Base-by-base conservation (phyloP, 2,329 filamentous ascomycete species). In the Zasmidium cellare region DNA sequence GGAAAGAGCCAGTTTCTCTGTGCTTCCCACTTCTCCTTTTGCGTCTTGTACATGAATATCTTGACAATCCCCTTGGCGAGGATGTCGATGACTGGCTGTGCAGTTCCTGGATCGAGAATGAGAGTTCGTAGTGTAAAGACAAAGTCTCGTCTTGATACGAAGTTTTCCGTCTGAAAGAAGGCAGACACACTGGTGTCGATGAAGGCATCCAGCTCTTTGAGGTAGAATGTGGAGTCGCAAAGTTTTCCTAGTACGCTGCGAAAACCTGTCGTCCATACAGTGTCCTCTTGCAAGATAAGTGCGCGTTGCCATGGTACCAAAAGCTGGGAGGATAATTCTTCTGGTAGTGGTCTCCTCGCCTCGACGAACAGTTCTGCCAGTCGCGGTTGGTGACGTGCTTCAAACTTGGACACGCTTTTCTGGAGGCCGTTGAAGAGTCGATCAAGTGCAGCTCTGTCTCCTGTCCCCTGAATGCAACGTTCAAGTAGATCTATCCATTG, bases 1-100 rank as follows among this genome's bases (percentile, higher is more conserved):
- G 64, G 64, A 38, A 66, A 66, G 2, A 64, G 56, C 64, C 64
- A 63, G 28, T 66, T 63, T n/a, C 64, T 53, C 55, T 66, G 61
- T 7, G 49, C 55, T 41, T 60, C 64, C 64, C 64, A 66, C 35
- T 66, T 66, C 48, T 61, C 60, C 51, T 66, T 66, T 35, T 63
- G 60, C 28, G 59, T 64, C 46, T 66, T 66, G 53, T 66, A 54
- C 22, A 56, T 63, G 31, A 66, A 66, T 14, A 66, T 63, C 22
- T 51, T 53, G 35, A 64, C 56, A 19, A 66, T 56, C 18, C 64
- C 64, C 48, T 57, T 63, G 9, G 64, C 51, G 5, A 66, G 60
- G 7, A 63, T 48, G 20, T 65, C 62, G 9, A 61, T 47, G 7
- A 55, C 57, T n/a, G 62, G 49, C 2, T 48, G 51, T 3, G 60